Conservation (phyloP, 1,284 basidiomycete species). For the Marasmius fiardii region DNA sequence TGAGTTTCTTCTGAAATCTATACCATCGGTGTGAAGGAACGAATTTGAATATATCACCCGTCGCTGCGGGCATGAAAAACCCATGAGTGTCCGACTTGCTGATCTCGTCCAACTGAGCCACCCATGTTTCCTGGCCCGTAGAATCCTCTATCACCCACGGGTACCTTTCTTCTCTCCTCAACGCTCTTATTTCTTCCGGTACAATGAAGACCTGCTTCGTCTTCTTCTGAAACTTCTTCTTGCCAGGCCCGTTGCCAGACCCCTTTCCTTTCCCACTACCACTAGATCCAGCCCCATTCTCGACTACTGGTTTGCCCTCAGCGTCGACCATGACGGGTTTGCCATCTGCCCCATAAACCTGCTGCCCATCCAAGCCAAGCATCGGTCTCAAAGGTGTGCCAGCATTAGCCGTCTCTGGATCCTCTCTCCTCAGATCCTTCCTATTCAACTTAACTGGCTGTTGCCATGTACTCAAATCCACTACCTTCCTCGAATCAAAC, state of each 20-base stretch:
- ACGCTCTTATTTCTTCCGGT: conserved; percentile 61
- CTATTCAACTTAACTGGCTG: conserved; percentile 81
- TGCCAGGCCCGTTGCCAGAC: conserved; percentile 35
- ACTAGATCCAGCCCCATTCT: conserved; percentile 23
- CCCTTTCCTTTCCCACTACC: conserved; percentile 43
- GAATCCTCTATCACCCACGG: conserved; percentile 89
- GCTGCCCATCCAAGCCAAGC: conserved; percentile 75
- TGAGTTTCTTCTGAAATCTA: conserved; percentile 83
- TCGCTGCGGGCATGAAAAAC: conserved; percentile 73
- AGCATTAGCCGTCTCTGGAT: conserved; percentile 30
- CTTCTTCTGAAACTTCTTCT: conserved; percentile 83
- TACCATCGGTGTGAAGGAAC: conserved; percentile 86
- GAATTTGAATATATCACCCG: conserved; percentile 73
- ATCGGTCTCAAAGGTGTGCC: conserved; percentile 61
- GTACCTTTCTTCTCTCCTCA: conserved; percentile 80
- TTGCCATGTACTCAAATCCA: conserved; percentile 64
- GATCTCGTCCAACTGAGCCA: conserved; percentile 76
- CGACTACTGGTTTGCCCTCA: conserved; percentile 65
- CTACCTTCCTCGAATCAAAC: conserved; percentile 67
- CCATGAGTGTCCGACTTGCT: conserved; percentile 60
- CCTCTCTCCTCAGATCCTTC: conserved; percentile 68
- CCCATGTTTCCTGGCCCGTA: conserved; percentile 65
- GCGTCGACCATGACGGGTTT: conserved; percentile 77
- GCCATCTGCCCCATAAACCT: conserved; percentile 71
- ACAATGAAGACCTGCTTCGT: conserved; percentile 80